Evolutionary conservation across 441 rosid genomes (phyloP).

Genomic region (Gossypium davidsonii): DNA sequence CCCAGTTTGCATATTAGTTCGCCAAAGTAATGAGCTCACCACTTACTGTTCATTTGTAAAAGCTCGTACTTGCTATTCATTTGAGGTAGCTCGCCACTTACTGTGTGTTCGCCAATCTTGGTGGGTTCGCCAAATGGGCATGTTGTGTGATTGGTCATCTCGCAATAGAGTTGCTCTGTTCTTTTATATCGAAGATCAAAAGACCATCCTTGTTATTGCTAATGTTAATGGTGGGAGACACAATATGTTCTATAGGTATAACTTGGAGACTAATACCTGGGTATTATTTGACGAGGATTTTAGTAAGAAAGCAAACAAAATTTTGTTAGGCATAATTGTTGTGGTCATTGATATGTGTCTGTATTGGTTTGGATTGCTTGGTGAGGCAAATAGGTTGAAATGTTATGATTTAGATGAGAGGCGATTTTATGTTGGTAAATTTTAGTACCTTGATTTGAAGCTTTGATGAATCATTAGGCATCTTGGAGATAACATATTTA

Average conservation of each 20-base stretch:
- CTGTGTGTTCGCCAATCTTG: no score
- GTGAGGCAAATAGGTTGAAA: no score
- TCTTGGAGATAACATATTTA: background rate
- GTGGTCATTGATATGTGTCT: background rate
- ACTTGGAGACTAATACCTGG: background rate
- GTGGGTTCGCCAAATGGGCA: no score
- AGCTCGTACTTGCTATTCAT: no score
- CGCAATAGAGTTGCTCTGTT: background rate
- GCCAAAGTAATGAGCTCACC: no score
- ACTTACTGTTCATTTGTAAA: no score
- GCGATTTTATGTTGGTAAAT: background rate
- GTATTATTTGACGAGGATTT: background rate
- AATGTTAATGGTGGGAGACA: background rate
- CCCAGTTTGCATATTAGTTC: no score
- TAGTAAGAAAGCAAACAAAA: background rate
- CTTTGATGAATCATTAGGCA: background rate
- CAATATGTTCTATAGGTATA: background rate
- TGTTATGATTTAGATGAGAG: background rate
- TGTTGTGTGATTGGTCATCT: no score
- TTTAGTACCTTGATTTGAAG: slow-evolving; percentile 1
- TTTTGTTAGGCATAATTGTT: background rate
- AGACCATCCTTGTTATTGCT: background rate
- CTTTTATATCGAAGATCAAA: background rate
- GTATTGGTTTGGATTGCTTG: background rate
- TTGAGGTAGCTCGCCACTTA: no score